Conservation (phyloP, 495 filamentous ascomycete genomes). For the Xylaria sp. region DNA sequence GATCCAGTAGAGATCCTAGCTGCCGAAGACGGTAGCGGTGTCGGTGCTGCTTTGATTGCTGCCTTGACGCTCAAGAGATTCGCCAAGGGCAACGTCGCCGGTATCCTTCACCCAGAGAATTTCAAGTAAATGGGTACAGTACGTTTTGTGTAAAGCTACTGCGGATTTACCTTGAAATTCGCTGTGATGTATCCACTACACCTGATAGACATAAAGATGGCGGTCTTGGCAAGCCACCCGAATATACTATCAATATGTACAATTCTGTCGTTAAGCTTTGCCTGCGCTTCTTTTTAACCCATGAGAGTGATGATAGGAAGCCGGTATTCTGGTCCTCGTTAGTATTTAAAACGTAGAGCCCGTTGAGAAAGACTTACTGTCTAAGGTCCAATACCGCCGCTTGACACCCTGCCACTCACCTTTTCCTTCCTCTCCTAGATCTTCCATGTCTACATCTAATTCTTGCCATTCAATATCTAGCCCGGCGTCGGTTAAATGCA, state of each 20-base stretch:
- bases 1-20: constrained; percentile 87
- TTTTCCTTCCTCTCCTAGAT: constrained; percentile 56
- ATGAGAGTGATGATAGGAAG: constrained; percentile 64
- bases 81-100: constrained; percentile 76
- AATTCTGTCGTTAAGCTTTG: not conserved
- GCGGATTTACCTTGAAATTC: constrained; percentile 22
- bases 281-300: constrained; percentile 50
- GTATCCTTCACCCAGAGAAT: constrained; percentile 76
- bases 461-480: constrained; percentile 88
- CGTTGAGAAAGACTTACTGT: constrained; percentile 54
- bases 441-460: constrained; percentile 70
- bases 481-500: constrained; percentile 90
- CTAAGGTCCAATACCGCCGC: constrained; percentile 85
- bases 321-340: constrained; percentile 50
- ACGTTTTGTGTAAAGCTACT: constrained; percentile 12
- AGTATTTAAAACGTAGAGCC: not conserved
- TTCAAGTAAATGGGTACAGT: constrained; percentile 43
- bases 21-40: constrained; percentile 93
- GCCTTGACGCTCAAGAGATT: constrained; percentile 89
- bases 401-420: constrained; percentile 85
- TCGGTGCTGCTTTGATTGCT: constrained; percentile 94
- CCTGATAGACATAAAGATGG: constrained; percentile 38
- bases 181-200: constrained; percentile 29
- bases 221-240: constrained; percentile 13
- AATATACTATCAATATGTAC: constrained; percentile 25